Conservation (phyloP, 2,329 filamentous ascomycete species). For the Ascomycota sp. region DNA sequence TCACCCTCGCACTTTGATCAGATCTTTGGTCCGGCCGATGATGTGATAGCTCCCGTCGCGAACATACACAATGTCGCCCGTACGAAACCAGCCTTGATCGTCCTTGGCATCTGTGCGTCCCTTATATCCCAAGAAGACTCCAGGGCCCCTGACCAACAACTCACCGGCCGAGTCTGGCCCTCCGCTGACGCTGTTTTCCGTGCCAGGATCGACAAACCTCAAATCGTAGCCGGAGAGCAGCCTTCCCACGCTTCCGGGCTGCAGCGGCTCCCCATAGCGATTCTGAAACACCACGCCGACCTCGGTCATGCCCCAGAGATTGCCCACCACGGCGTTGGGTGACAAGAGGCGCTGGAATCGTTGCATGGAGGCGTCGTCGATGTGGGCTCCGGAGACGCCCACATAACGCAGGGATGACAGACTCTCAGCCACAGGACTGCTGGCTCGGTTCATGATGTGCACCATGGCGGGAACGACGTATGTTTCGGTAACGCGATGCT, state of each 20-base stretch:
- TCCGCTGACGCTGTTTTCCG: not conserved
- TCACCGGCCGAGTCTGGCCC: not conserved
- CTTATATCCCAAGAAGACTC: not conserved
- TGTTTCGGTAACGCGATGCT: not conserved
- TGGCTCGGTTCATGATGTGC: not conserved
- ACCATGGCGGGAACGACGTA: not conserved
- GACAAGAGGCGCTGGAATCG: not conserved
- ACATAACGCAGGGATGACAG: not conserved
- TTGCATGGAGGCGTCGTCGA: not conserved
- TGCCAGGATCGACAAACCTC: not conserved
- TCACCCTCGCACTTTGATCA: not conserved
- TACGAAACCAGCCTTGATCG: not conserved
- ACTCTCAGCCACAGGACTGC: not conserved
- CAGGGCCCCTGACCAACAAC: not conserved
- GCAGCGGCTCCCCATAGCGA: not conserved
- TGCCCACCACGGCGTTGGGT: not conserved
- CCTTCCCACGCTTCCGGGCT: not conserved
- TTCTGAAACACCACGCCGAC: not conserved
- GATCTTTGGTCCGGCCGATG: not conserved
- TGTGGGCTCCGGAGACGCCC: not conserved
- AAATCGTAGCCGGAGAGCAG: not conserved
- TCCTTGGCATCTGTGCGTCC: not conserved
- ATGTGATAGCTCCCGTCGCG: not conserved
- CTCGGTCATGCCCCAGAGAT: not conserved
- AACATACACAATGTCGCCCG: not conserved